phyloP scores from a whole-genome alignment of 768 basidiomycete genomes.

The Psilocybe cyanescens region DNA sequence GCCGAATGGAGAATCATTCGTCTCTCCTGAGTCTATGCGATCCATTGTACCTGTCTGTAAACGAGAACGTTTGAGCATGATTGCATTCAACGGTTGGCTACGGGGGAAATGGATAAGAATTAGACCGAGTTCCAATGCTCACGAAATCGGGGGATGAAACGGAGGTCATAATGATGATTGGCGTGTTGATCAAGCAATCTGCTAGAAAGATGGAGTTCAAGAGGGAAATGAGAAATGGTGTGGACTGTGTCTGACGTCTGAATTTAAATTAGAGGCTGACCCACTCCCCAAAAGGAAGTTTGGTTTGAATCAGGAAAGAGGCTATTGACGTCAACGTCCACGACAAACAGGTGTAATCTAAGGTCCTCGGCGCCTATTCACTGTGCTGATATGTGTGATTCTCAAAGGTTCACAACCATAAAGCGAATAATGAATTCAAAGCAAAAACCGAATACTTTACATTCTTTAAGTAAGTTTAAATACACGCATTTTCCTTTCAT shows the following conservation, averaged over 20 bases:
- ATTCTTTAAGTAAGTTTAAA: too few species aligned
- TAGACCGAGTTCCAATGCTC: background rate
- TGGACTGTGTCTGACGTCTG: background rate
- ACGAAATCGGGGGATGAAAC: background rate
- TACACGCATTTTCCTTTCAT: too few species aligned
- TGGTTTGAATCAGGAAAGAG: background rate
- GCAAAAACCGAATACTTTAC: too few species aligned
- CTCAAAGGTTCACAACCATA: too few species aligned
- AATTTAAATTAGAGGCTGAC: constrained; percentile 1
- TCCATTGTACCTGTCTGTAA: constrained; percentile 1
- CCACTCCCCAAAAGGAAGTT: constrained; percentile 7
- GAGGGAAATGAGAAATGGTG: background rate
- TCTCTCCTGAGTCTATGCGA: constrained; percentile 36
- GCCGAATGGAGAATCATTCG: constrained; percentile 45
- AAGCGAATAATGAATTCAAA: too few species aligned
- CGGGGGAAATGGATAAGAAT: background rate
- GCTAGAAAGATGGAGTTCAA: background rate
- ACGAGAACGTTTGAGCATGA: background rate
- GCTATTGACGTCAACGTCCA: background rate
- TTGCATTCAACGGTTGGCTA: too few species aligned
- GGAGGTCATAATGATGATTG: background rate
- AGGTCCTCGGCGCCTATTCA: background rate
- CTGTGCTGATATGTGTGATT: too few species aligned
- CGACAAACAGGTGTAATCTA: background rate
- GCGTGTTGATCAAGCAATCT: background rate